Base-by-base conservation (phyloP, 2,329 filamentous ascomycete species). In the Gnomoniopsis smithogilvyi region DNA sequence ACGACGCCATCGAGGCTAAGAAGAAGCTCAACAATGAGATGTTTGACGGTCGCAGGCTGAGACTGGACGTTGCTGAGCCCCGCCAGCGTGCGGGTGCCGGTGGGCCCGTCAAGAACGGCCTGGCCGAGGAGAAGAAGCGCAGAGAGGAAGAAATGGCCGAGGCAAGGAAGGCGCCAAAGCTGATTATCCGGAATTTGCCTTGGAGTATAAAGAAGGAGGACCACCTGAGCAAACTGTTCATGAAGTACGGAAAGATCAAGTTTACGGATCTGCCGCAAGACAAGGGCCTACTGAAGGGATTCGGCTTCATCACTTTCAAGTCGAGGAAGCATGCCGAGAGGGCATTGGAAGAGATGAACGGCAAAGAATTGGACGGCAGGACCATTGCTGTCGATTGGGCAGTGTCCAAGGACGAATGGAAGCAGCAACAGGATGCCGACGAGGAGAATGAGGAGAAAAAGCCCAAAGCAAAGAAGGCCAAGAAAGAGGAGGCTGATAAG, bases 381-480 rank as follows among this genome's bases (percentile, higher is more conserved):
- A 89, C 88, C 10, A 74, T 99, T 62, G 95, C 94, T 30, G 95
- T 99, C 7, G 95, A 99, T 75, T 99, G 92, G 91, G 94, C 96
- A 34, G 92, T 98, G 3, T 92, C 97, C 62, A 96, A 96, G 76
- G 82, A 88, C 46, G 86, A 88, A 7, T 99, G 92, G 92, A 84
- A 93, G 63, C 81, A 86, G 62, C 79, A 86, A 63, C 80, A 86
- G 3, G 71, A 74, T 15, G 73, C 72, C 15, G 72, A 73, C 19
- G 74, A 72, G 41, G 72, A 71, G 7, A 72, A 76, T 51, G 65
- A 67, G 3, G 65, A 68, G 12, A 62, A 70, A 49, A 62, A 59
- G 12, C 22, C 64, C 24, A 67, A 70, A 59, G 62, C 64, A 24
- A 72, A 70, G 60, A 71, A 69, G 54, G 60, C 64, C 65, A 80